phyloP scores from a whole-genome alignment of 176 grass and related monocot species.

The Metroxylon sagu region DNA sequence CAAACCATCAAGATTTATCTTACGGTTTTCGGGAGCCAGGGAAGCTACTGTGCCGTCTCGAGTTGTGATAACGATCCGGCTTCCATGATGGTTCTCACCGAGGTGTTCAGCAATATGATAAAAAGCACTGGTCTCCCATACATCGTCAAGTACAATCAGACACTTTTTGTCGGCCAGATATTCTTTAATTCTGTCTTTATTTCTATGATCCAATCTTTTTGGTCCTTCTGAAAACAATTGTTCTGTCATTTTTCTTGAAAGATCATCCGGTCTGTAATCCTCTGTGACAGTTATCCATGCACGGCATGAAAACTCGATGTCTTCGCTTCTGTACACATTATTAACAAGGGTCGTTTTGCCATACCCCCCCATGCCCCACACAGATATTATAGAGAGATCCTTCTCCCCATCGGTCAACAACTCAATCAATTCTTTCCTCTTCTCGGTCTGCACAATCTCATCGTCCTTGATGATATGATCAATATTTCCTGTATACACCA shows the following conservation, averaged over 20 bases:
- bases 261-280: neutral
- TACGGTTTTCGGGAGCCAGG: neutral
- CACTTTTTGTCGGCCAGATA: neutral
- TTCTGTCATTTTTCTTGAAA: neutral
- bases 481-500: neutral
- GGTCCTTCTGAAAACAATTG: neutral
- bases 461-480: neutral
- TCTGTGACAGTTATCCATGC: conserved; percentile 7
- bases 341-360: conserved; percentile 20
- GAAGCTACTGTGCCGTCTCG: conserved; percentile 22
- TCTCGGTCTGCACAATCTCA: conserved; percentile 1
- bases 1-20: conserved; percentile 14
- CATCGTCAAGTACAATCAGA: conserved; percentile 11
- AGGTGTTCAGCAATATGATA: conserved; percentile 21
- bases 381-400: neutral
- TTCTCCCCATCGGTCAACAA: neutral
- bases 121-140: conserved; percentile 3
- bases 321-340: conserved; percentile 3
- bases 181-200: neutral
- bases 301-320: neutral
- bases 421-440: neutral
- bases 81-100: conserved; percentile 5
- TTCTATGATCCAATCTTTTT: neutral
- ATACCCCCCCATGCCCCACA: conserved; percentile 5
- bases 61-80: conserved; percentile 39